Percentiles rank a stretch among this genome's conserved stretches.
phyloP scores from a whole-genome alignment of 140 eudicot species.

The Stevia rebaudiana region DNA sequence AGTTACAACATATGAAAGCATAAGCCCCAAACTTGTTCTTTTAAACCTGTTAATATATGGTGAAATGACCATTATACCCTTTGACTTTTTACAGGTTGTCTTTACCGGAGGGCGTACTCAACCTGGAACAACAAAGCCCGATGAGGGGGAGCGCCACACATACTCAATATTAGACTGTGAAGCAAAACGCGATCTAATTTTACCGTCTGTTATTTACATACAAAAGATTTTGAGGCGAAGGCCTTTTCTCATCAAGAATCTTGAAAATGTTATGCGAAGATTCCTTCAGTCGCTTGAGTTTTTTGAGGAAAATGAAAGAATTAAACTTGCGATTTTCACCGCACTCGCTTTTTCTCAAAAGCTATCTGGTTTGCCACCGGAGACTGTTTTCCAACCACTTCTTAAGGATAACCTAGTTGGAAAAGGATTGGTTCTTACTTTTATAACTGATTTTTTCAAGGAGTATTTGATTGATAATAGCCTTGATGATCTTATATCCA shows the following conservation, averaged over 20 bases:
- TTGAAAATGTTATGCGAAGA: conserved; percentile 92
- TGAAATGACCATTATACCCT: too few species aligned
- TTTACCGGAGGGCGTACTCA: conserved; percentile 96
- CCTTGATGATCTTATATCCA: conserved; percentile 86
- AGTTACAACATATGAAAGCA: too few species aligned
- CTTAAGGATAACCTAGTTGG: conserved; percentile 94
- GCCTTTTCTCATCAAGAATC: conserved; percentile 93
- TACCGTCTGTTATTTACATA: conserved; percentile 82
- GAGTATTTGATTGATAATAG: conserved; percentile 92
- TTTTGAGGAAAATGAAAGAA: conserved; percentile 82
- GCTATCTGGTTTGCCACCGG: conserved; percentile 93
- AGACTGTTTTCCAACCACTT: conserved; percentile 92
- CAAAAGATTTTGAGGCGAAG: conserved; percentile 90
- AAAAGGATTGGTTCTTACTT: conserved; percentile 89
- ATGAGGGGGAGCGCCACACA: conserved; percentile 93
- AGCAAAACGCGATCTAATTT: conserved; percentile 73
- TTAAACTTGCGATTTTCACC: conserved; percentile 87
- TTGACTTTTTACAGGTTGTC: conserved; percentile 45
- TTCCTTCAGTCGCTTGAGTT: conserved; percentile 95
- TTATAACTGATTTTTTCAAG: conserved; percentile 89
- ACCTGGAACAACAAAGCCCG: conserved; percentile 93
- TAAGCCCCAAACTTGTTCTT: too few species aligned
- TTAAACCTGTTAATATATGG: too few species aligned
- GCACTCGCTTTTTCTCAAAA: conserved; percentile 98
- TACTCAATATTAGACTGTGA: conserved; percentile 75